Evolutionary conservation across 345 rosid genomes (phyloP), one percentile per base, ranked within the genome.

Genomic region (Hypericum androsaemum): DNA sequence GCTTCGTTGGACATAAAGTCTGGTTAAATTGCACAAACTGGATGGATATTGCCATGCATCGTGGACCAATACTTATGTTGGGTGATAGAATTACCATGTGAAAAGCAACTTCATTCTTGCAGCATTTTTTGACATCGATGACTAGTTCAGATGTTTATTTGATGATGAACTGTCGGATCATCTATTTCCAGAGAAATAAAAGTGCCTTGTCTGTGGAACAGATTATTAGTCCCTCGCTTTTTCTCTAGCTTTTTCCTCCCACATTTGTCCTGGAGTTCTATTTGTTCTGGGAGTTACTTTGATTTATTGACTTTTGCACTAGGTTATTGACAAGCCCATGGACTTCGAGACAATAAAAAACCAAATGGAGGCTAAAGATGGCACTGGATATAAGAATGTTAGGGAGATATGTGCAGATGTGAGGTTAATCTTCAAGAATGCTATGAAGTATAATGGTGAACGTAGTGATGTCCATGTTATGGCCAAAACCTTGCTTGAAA

Each of bases 291-390:
- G 38, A 42, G 53, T 42, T 62, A 5, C 64, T 43, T 41, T 54
- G 12, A 55, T 37, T 10, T 55, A 15, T 57, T 62, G 63, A n/a
- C n/a, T n/a, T 50, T 3, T 56, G 45, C 64, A 13, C 62, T 73
- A 84, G 94, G 70, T 92, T 61, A 83, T 87, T 64, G 94, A 90
- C 58, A 83, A 81, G 74, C 96, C 98, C n/a, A 90, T 90, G 95
- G 98, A 90, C 73, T 81, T 90, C 47, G 62, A 77, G 64, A 90
- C 95, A 0, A 82, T 90, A 63, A 87, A 84, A 69, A 82, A 73
- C 61, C 82, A 80, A 66, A 80, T 84, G 89, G 96, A 90, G 75
- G 92, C 85, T 37, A 87, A 80, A 68, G 85, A 82, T 64, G 87
- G 71, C 60, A 58, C 64, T 17, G 81, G 78, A 35, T 90, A 90